phyloP scores from a whole-genome alignment of 345 rosid genomes.

The Hypericum androsaemum region DNA sequence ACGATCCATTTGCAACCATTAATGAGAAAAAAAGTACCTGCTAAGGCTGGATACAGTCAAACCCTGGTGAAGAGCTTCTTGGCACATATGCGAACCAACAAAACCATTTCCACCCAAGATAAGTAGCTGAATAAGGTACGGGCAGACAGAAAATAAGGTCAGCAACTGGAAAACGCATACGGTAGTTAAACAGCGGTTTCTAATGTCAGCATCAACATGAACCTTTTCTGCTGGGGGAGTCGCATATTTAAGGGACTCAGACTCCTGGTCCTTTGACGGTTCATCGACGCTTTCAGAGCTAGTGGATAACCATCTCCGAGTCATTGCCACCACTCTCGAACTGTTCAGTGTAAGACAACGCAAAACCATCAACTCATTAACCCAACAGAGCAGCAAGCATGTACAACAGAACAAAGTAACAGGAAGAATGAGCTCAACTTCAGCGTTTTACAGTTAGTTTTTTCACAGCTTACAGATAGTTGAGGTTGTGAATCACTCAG shows the following conservation, averaged over 20 bases:
- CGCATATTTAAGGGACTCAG: conserved; percentile 7
- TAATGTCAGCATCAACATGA: not conserved
- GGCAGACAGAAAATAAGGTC: not conserved
- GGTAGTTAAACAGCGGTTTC: not conserved
- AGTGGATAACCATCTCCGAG: conserved; percentile 20
- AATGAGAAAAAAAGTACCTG: conserved; percentile 20
- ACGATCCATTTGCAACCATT: no score
- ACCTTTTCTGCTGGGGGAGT: conserved; percentile 18
- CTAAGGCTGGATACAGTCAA: conserved; percentile 29
- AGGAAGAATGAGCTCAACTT: no score
- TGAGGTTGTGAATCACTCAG: no score
- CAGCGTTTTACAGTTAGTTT: no score
- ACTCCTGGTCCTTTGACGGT: conserved; percentile 10
- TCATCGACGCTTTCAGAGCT: conserved; percentile 10
- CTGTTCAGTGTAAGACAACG: conserved; percentile 7
- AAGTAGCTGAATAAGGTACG: conserved; percentile 21
- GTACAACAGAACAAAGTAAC: no score
- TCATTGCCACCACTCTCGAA: conserved; percentile 5
- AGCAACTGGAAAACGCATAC: not conserved
- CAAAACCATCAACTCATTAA: not conserved
- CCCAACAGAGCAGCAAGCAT: no score
- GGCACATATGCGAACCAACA: conserved; percentile 34
- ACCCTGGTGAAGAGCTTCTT: conserved; percentile 24
- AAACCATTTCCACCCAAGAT: conserved; percentile 34
- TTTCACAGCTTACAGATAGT: no score